A percentile compares a stretch with the other conserved stretches of the same genome.
These are phyloP conservation scores for Acmispon strigosus DNA, from an alignment of 306 rosid genomes.

Conservation along the genomic window DNA sequence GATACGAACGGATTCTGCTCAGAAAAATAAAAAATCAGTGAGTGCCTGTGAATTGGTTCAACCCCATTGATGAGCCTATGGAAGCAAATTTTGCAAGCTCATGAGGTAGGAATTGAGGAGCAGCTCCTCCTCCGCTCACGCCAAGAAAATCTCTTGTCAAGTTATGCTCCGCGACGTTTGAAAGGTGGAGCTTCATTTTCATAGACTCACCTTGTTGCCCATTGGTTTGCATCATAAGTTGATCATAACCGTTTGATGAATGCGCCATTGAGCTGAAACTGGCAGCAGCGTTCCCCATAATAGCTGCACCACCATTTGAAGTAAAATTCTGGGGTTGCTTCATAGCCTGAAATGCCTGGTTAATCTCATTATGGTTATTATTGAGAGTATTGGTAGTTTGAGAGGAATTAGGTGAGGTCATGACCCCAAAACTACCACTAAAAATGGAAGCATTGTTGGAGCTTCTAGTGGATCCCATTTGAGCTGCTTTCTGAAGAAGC, in stretches of 20 bases:
- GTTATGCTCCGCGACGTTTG: slow-evolving; percentile 30
- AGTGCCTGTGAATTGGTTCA: slow-evolving; percentile 56
- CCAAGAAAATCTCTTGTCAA: slow-evolving; percentile 88
- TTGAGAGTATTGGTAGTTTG: slow-evolving; percentile 14
- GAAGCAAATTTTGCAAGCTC: slow-evolving; percentile 63
- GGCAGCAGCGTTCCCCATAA: background rate
- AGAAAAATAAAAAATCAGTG: slow-evolving; percentile 24
- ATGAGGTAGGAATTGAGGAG: slow-evolving; percentile 42
- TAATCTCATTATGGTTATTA: background rate
- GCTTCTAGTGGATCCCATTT: slow-evolving; percentile 57
- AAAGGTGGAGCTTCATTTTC: slow-evolving; percentile 26
- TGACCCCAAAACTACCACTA: slow-evolving; percentile 46
- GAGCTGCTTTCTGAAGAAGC: slow-evolving; percentile 57
- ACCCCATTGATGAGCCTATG: slow-evolving; percentile 47
- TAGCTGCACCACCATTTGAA: background rate
- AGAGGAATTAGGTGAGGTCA: slow-evolving; percentile 48
- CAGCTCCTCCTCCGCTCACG: slow-evolving; percentile 40
- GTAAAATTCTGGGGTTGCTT: slow-evolving; percentile 6
- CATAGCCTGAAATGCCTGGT: slow-evolving; percentile 10
- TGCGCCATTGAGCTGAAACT: slow-evolving; percentile 22
- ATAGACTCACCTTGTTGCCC: slow-evolving; percentile 23
- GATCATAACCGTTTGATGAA: slow-evolving; percentile 41
- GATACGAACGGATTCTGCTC: background rate
- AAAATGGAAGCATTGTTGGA: slow-evolving; percentile 39
- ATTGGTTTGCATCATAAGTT: slow-evolving; percentile 26